phyloP scores from a whole-genome alignment of 129 eudicot genomes.

The Chrysanthemum makinoi region DNA sequence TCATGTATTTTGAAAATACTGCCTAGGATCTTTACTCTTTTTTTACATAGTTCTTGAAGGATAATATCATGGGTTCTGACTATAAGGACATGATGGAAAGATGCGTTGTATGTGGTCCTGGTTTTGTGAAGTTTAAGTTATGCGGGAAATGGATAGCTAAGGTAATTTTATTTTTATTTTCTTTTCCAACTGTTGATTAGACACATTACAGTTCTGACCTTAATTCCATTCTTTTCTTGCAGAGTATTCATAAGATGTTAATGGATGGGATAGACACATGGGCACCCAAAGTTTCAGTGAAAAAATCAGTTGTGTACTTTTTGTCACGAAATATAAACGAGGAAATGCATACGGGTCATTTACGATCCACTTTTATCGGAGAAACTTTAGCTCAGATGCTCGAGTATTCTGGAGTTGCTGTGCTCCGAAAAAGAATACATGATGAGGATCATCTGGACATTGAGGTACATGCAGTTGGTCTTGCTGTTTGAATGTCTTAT shows the following conservation, averaged over 20 bases:
- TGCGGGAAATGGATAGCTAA: background rate
- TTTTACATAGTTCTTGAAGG: background rate
- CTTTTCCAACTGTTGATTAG: background rate
- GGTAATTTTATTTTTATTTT: background rate
- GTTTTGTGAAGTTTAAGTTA: background rate
- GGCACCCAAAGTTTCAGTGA: background rate
- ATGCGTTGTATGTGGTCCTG: background rate
- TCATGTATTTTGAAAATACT: background rate
- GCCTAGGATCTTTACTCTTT: background rate
- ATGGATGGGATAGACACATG: background rate
- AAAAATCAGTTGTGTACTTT: background rate
- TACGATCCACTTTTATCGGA: background rate
- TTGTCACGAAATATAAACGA: background rate
- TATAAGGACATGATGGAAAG: background rate
- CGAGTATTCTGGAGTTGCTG: background rate
- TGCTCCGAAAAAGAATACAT: background rate
- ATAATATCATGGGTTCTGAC: background rate
- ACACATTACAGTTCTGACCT: too few species aligned
- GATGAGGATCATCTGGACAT: background rate
- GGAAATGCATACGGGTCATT: slow-evolving; percentile 1
- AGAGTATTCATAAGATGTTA: background rate
- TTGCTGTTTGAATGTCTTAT: background rate
- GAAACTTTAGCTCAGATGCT: background rate
- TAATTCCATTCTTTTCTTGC: background rate
- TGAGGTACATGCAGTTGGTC: background rate